A percentile compares a stretch with the other conserved stretches of the same genome.
phyloP scores from a whole-genome alignment of 2,329 filamentous ascomycete genomes.

The Apiospora hydei region DNA sequence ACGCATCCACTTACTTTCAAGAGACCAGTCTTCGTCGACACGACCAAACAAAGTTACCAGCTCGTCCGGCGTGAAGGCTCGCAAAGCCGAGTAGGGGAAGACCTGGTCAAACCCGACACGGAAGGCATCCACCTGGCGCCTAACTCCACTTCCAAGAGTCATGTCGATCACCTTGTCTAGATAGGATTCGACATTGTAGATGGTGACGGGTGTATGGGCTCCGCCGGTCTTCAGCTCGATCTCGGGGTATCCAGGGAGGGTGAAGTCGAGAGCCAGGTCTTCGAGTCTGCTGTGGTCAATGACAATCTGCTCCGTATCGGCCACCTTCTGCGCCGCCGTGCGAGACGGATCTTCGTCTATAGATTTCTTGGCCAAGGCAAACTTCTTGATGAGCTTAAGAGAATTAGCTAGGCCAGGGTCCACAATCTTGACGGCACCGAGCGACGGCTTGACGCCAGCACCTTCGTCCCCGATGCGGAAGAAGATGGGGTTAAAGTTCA shows the following conservation, averaged over 20 bases:
- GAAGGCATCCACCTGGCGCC: constrained; percentile 90
- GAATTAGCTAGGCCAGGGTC: constrained; percentile 88
- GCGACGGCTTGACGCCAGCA: constrained; percentile 75
- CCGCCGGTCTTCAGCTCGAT: constrained; percentile 85
- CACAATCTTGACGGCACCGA: constrained; percentile 88
- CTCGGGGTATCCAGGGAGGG: constrained; percentile 85
- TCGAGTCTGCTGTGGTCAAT: constrained; percentile 83
- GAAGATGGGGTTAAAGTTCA: constrained; percentile 97
- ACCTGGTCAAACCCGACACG: constrained; percentile 91
- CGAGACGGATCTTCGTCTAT: constrained; percentile 76
- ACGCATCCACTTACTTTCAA: constrained; percentile 78
- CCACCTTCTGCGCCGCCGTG: constrained; percentile 73
- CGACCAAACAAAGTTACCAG: constrained; percentile 93
- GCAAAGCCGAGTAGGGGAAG: constrained; percentile 91
- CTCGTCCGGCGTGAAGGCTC: constrained; percentile 93
- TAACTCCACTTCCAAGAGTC: constrained; percentile 88
- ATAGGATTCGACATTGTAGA: constrained; percentile 90
- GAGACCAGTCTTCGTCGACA: constrained; percentile 94
- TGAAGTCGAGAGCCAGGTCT: constrained; percentile 92
- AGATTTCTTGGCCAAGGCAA: constrained; percentile 80
- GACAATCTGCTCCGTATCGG: constrained; percentile 71
- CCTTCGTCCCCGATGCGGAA: constrained; percentile 87
- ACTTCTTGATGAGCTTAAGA: constrained; percentile 85
- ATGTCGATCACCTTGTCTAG: constrained; percentile 90
- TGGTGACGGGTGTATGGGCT: constrained; percentile 76